phyloP scores from a whole-genome alignment of 1,139 yeast genomes.

The Meyerozyma carpophila region DNA sequence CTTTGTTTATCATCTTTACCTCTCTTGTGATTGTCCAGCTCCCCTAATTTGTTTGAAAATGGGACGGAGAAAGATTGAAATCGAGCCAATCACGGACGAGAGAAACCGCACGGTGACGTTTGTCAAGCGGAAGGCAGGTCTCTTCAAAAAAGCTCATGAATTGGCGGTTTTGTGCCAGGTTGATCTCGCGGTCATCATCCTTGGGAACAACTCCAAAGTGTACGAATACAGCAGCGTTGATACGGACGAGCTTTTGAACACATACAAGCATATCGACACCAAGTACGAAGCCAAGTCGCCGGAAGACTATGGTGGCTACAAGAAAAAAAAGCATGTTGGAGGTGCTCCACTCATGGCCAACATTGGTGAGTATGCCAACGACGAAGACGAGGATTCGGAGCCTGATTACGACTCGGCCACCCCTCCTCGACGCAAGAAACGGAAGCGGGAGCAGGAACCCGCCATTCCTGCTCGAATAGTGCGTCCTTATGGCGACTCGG shows the following conservation, averaged over 20 bases:
- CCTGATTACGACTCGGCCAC: slow-evolving; percentile 22
- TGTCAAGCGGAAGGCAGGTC: slow-evolving; percentile 89
- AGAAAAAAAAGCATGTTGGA: slow-evolving; percentile 24
- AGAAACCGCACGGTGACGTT: slow-evolving; percentile 86
- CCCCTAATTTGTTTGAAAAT: slow-evolving; percentile 25
- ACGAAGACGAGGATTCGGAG: slow-evolving; percentile 22
- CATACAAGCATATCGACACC: slow-evolving; percentile 30
- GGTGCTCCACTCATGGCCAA: slow-evolving; percentile 6
- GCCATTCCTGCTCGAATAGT: not conserved
- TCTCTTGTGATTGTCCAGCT: not conserved
- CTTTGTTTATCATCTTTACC: not conserved
- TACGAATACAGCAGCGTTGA: slow-evolving; percentile 80
- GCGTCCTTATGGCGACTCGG: not conserved
- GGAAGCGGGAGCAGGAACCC: slow-evolving; percentile 3
- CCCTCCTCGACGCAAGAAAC: slow-evolving; percentile 23
- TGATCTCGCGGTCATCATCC: slow-evolving; percentile 83
- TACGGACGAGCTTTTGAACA: slow-evolving; percentile 53
- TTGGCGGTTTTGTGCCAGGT: slow-evolving; percentile 88
- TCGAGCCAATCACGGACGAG: slow-evolving; percentile 86
- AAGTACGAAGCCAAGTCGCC: slow-evolving; percentile 51
- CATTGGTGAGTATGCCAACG: slow-evolving; percentile 13
- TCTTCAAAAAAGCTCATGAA: slow-evolving; percentile 95
- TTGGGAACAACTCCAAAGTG: slow-evolving; percentile 77
- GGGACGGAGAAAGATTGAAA: slow-evolving; percentile 97
- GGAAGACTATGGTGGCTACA: slow-evolving; percentile 47